Conservation (phyloP, 495 filamentous ascomycete species). For the Bacidia gigantensis region DNA sequence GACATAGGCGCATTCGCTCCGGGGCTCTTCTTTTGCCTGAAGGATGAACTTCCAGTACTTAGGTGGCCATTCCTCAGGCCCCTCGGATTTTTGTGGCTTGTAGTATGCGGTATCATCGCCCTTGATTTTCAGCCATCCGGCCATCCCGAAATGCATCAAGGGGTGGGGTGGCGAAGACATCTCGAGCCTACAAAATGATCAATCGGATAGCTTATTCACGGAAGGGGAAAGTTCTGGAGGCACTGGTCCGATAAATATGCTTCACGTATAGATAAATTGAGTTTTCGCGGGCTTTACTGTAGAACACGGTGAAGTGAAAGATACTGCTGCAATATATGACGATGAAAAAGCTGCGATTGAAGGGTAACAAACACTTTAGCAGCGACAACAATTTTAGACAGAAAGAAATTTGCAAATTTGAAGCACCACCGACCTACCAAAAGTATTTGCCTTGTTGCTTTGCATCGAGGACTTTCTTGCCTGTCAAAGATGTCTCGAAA, state of each 20-base stretch:
- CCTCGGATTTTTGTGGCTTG: constrained; percentile 45
- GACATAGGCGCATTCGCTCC: constrained; percentile 67
- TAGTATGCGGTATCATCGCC: constrained; percentile 67
- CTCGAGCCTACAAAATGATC: constrained; percentile 27
- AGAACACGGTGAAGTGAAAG: too few relatives aligned
- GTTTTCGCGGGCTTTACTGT: too few relatives aligned
- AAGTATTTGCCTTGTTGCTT: constrained; percentile 93
- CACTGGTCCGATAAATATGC: too few relatives aligned
- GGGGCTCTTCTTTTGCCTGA: constrained; percentile 42
- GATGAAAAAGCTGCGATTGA: too few relatives aligned
- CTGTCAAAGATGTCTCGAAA: constrained; percentile 58
- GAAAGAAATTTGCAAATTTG: too few relatives aligned
- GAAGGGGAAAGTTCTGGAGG: background rate
- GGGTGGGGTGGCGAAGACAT: constrained; percentile 68
- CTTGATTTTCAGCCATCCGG: constrained; percentile 77
- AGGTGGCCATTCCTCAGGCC: constrained; percentile 65
- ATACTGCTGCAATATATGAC: too few relatives aligned
- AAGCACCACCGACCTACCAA: constrained; percentile 37
- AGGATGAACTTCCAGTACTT: constrained; percentile 80
- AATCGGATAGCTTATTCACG: background rate
- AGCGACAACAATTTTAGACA: too few relatives aligned
- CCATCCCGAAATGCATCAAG: constrained; percentile 86
- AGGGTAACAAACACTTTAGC: too few relatives aligned
- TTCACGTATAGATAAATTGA: too few relatives aligned
- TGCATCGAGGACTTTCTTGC: constrained; percentile 61